Evolutionary conservation across 169 alveolate species (phyloP).

Genomic region (Plasmodium cynomolgi): DNA sequence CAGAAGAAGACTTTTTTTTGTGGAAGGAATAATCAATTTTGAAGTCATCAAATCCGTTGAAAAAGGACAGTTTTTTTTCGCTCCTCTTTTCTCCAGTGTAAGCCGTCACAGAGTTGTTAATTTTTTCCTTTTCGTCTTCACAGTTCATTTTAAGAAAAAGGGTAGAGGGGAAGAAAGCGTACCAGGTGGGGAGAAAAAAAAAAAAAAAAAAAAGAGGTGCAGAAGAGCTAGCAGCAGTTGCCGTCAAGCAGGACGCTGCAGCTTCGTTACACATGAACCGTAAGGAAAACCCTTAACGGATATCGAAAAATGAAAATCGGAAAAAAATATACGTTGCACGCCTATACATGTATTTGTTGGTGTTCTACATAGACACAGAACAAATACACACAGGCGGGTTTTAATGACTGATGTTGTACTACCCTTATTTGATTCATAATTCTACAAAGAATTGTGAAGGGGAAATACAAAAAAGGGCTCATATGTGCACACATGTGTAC

Average conservation of each 20-base stretch:
- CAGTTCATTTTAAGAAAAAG: conserved; percentile 35
- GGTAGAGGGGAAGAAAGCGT: not conserved
- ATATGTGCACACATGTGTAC: not conserved
- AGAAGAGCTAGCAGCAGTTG: not conserved
- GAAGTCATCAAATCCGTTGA: conserved; percentile 59
- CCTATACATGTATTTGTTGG: not conserved
- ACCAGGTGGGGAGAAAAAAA: not conserved
- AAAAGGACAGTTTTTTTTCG: conserved; percentile 15
- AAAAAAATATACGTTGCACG: not conserved
- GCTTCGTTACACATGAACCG: not conserved
- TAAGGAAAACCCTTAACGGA: not conserved
- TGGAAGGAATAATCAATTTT: conserved; percentile 64
- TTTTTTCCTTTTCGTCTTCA: conserved; percentile 32
- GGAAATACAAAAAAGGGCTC: not conserved
- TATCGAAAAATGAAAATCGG: not conserved
- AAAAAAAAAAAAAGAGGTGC: not conserved
- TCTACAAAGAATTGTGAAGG: not conserved
- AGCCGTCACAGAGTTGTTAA: not conserved
- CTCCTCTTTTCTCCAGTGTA: conserved; percentile 18
- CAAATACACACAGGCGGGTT: not conserved
- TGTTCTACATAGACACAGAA: not conserved
- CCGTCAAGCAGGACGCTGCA: not conserved
- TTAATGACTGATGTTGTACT: not conserved
- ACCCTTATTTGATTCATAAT: not conserved
- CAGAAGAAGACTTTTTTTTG: not conserved